Percentiles rank a stretch among this genome's conserved stretches.
phyloP scores from a whole-genome alignment of 257 asterid genomes.

The Thymus mandschuricus region DNA sequence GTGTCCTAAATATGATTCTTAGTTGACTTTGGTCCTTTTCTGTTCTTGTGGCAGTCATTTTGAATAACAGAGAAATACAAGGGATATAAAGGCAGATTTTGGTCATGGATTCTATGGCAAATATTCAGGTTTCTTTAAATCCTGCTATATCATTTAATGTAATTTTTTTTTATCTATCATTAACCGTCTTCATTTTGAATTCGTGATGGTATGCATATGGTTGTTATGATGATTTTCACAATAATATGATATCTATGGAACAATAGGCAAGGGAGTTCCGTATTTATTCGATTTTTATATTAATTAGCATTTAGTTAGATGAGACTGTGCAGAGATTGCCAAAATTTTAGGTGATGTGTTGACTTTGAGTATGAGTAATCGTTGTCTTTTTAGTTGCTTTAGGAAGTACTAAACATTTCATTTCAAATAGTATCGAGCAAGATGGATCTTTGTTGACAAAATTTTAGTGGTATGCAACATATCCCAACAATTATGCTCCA shows the following conservation, averaged over 20 bases:
- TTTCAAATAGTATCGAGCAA: not conserved
- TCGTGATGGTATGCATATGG: not conserved
- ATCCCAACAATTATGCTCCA: not conserved
- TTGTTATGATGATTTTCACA: not conserved
- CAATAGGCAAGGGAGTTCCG: not conserved
- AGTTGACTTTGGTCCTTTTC: slow-evolving; percentile 2
- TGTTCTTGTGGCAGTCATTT: slow-evolving; percentile 26
- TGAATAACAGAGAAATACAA: slow-evolving; percentile 10
- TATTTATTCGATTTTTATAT: not conserved
- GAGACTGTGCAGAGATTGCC: not conserved
- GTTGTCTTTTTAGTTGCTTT: slow-evolving; percentile 10
- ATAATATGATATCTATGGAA: not conserved
- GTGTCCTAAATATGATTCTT: not conserved
- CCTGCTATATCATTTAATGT: not conserved
- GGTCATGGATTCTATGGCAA: slow-evolving; percentile 47
- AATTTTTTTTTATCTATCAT: not conserved
- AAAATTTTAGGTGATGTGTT: not conserved
- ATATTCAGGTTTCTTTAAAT: slow-evolving; percentile 46
- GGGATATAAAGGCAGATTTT: slow-evolving; percentile 21
- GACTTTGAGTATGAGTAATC: not conserved
- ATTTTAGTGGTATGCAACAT: not conserved
- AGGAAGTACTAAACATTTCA: not conserved
- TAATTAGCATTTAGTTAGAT: slow-evolving; percentile 9
- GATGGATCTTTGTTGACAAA: not conserved
- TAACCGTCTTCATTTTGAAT: not conserved